A percentile compares a stretch with the other conserved stretches of the same genome.
Conservation (phyloP, 805 yeast genomes). For the Babjeviella inositovora region DNA sequence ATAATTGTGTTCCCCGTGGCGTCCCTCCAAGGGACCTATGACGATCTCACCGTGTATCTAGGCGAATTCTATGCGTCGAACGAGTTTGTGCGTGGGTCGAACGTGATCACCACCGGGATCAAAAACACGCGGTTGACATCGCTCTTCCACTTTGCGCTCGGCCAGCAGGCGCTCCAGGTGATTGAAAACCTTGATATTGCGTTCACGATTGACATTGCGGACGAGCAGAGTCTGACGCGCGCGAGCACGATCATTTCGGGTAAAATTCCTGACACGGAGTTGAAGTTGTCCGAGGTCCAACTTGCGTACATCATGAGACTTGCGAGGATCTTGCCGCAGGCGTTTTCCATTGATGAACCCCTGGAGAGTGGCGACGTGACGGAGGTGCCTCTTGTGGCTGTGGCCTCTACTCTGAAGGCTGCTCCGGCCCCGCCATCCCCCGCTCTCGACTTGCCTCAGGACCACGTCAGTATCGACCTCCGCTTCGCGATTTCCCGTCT, state of each 20-base stretch:
- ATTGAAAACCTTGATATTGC: conserved; percentile 47
- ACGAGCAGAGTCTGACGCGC: conserved; percentile 13
- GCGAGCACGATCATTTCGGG: conserved; percentile 42
- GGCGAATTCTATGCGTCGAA: conserved; percentile 75
- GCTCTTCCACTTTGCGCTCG: conserved; percentile 28
- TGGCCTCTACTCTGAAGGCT: no score
- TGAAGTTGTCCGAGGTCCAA: conserved; percentile 63
- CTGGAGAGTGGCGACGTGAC: no score
- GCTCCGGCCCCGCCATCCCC: no score
- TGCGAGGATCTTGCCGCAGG: conserved; percentile 34
- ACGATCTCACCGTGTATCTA: conserved; percentile 51
- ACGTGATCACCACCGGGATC: conserved; percentile 52
- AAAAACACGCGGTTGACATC: conserved; percentile 60
- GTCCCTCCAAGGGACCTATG: conserved; percentile 23
- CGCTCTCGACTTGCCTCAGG: conserved; percentile 8
- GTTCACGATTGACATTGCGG: conserved; percentile 42
- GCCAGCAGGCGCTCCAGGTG: conserved; percentile 41
- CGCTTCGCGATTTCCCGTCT: conserved; percentile 45
- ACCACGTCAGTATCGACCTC: conserved; percentile 22
- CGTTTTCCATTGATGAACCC: conserved; percentile 29
- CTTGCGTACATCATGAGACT: conserved; percentile 38
- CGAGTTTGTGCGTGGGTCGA: conserved; percentile 28
- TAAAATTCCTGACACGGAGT: conserved; percentile 40
- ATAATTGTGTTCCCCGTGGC: conserved; percentile 63
- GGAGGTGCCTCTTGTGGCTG: no score